phyloP scores from a whole-genome alignment of 2,329 filamentous ascomycete species.

The Phyllosticta ampelicida region DNA sequence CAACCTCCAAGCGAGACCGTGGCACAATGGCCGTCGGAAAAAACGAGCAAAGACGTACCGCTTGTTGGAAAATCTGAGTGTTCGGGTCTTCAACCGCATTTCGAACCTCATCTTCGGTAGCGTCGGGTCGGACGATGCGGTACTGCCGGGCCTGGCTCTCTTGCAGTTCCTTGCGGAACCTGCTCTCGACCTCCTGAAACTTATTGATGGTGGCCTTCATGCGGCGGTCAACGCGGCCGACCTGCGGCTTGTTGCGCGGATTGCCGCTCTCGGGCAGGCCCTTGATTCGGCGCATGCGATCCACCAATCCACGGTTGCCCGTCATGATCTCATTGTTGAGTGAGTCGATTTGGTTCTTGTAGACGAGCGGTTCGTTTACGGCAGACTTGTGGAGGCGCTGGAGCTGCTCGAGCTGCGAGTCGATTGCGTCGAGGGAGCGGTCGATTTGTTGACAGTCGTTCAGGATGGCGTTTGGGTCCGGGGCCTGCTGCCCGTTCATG shows the following conservation, averaged over 20 bases:
- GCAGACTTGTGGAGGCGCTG: conserved; percentile 59
- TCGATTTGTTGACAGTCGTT: conserved; percentile 79
- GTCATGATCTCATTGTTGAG: conserved; percentile 73
- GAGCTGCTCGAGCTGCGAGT: conserved; percentile 61
- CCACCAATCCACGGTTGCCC: conserved; percentile 67
- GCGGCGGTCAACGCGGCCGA: conserved; percentile 67
- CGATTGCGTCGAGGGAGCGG: conserved; percentile 62
- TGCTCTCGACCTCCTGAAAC: conserved; percentile 70
- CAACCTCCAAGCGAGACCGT: neutral
- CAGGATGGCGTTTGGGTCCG: conserved; percentile 63
- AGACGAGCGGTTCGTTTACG: conserved; percentile 65
- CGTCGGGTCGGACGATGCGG: conserved; percentile 76
- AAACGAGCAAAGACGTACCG: conserved; percentile 33
- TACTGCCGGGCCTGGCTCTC: conserved; percentile 85
- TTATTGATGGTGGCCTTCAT: conserved; percentile 71
- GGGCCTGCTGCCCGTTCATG: conserved; percentile 29
- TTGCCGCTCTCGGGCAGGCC: conserved; percentile 63
- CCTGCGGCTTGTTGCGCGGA: conserved; percentile 65
- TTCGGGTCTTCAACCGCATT: conserved; percentile 64
- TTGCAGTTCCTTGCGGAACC: conserved; percentile 68
- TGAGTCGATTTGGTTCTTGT: conserved; percentile 58
- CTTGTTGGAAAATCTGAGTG: conserved; percentile 78
- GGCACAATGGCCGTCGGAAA: neutral
- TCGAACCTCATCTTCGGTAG: conserved; percentile 64
- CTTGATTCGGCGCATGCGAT: conserved; percentile 74